phyloP scores from a whole-genome alignment of 2,329 filamentous ascomycete species.

The Phaeoacremonium minimum region DNA sequence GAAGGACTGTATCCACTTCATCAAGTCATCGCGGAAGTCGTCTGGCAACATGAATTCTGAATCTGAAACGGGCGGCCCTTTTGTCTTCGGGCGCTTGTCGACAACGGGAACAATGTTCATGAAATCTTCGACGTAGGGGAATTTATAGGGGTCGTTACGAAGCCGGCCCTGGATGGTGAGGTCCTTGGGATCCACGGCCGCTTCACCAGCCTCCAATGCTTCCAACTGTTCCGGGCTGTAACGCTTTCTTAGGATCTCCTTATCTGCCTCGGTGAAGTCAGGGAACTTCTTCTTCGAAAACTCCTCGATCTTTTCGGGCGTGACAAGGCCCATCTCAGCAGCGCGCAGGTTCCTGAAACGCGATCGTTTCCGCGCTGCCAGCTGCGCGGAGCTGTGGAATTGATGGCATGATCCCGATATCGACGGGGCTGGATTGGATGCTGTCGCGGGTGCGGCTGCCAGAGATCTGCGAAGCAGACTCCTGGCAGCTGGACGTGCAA shows the following conservation, averaged over 20 bases:
- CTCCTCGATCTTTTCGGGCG: conserved; percentile 35
- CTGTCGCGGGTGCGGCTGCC: conserved; percentile 23
- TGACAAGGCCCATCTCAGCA: conserved; percentile 44
- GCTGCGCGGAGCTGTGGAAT: conserved; percentile 48
- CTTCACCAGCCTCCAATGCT: conserved; percentile 77
- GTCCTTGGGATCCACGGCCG: conserved; percentile 69
- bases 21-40: conserved; percentile 58
- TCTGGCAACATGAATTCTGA: conserved; percentile 54
- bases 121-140: conserved; percentile 81
- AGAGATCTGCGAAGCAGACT: conserved; percentile 49
- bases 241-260: conserved; percentile 53
- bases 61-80: conserved; percentile 47
- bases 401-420: conserved; percentile 28
- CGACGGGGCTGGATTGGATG: conserved; percentile 11
- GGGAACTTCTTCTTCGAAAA: conserved; percentile 48
- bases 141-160: conserved; percentile 66
- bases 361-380: conserved; percentile 38
- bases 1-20: conserved; percentile 31
- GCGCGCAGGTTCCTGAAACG: conserved; percentile 51
- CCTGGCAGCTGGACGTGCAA: conserved; percentile 46
- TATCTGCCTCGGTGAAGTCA: conserved; percentile 64
- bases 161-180: conserved; percentile 68
- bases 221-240: conserved; percentile 81
- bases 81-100: conserved; percentile 59
- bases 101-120: conserved; percentile 71